Evolutionary conservation across 352 stramenopile genomes (phyloP), one percentile per base, ranked within the genome.

Genomic region (Globisporangium okanoganense): DNA sequence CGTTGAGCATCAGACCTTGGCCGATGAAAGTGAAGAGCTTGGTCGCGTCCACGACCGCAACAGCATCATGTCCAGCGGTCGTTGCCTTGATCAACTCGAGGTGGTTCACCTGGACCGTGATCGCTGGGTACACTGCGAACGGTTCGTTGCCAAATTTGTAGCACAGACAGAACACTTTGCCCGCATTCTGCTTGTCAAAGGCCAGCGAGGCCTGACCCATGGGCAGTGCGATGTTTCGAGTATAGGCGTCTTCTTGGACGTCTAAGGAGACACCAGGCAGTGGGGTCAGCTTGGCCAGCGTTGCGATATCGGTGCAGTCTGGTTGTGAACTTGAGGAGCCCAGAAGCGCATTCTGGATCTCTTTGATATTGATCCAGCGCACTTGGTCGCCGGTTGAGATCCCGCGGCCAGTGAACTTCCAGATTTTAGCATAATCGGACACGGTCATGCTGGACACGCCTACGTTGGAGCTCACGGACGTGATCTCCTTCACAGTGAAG

Each of bases 111-210:
- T 80, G 61, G 31, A 90, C 51, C 44, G 61, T 66, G 5, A 87
- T 67, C 0, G 35, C 36, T 3, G 73, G 61, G 38, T 88, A 90
- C 8, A 87, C 64, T 12, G 62, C 73, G 56, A 74, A 90, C 3
- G 81, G 81, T 20, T 90, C 78, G n/a, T 69, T 72, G 5, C 75
- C 81, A 60, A 88, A 90, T 45, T 86, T 82, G 65, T 87, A 88
- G 49, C 81, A 90, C 3, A 90, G 57, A 27, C 66, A 83, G 36
- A 81, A 90, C 0, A 58, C 80, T 12, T 82, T 83, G 5, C 81
- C 78, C 20, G 75, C 67, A 24, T 67, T 81, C 44, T 57, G 29
- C 7, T 51, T 59, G 14, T 72, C 70, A 60, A 90, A 88, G 0
- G 64, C 58, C 16, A 87, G 74, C 0, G 59, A 53, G 1, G 65